Percentiles rank a stretch among this genome's conserved stretches.
Conservation (phyloP, 306 rosid genomes). For the Vicia sativa region DNA sequence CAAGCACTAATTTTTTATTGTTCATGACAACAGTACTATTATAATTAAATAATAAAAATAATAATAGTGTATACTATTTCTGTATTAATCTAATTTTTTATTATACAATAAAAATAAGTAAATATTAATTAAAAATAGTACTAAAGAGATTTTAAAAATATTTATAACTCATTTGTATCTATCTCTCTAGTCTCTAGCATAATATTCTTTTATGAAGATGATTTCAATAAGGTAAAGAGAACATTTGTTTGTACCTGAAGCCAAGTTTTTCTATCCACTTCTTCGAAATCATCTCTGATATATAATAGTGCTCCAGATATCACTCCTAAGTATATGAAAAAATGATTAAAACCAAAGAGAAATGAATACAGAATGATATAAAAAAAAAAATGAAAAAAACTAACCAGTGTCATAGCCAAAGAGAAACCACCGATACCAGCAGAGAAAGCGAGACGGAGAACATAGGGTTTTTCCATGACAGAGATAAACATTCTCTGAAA, state of each 20-base stretch:
- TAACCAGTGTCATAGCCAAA: constrained; percentile 53
- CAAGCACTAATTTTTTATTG: background rate
- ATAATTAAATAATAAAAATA: no score
- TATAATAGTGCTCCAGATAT: constrained; percentile 67
- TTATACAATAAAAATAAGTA: no score
- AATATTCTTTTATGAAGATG: background rate
- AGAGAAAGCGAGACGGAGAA: constrained; percentile 48
- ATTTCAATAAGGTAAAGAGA: background rate
- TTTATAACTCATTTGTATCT: no score
- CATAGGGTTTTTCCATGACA: constrained; percentile 45
- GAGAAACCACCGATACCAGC: constrained; percentile 55
- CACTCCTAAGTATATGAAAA: constrained; percentile 50
- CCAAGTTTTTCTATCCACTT: constrained; percentile 46
- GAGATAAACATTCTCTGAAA: constrained; percentile 46
- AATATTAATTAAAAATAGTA: no score
- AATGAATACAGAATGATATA: background rate
- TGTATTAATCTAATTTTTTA: no score
- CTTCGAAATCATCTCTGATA: constrained; percentile 60
- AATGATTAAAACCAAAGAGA: background rate
- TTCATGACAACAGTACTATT: background rate
- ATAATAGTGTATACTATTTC: no score
- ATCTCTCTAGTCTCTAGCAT: no score
- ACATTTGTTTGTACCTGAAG: constrained; percentile 49
- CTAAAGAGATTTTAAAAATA: no score
- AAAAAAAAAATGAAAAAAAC: background rate